Conservation (phyloP, 148 eudicot genomes). For the Polygonum aviculare region DNA sequence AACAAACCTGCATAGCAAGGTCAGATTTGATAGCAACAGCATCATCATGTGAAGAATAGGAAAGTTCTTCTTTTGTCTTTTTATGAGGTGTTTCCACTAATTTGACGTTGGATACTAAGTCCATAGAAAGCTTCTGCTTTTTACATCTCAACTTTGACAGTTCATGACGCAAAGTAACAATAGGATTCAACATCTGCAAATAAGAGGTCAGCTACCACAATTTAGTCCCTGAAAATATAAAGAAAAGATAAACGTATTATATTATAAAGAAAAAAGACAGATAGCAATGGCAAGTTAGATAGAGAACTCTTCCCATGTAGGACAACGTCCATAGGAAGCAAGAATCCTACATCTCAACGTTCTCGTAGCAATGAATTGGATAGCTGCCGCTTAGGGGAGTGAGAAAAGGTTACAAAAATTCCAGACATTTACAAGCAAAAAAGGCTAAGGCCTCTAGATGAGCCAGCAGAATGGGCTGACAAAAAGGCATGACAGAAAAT, state of each 20-base stretch:
- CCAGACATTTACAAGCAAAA: not conserved
- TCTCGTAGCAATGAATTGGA: too few relatives aligned
- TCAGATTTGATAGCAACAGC: not conserved
- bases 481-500: not conserved
- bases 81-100: not conserved
- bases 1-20: constrained; percentile 2
- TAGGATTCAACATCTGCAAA: not conserved
- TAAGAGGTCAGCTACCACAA: not conserved
- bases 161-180: not conserved
- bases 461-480: not conserved
- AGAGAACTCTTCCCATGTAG: not conserved
- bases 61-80: not conserved
- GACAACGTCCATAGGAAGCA: not conserved
- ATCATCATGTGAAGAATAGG: not conserved
- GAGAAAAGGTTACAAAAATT: not conserved
- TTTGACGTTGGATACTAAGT: not conserved
- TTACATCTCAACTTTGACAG: constrained; percentile 2
- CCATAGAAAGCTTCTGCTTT: not conserved
- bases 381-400: not conserved
- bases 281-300: not conserved
- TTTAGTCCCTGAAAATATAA: not conserved
- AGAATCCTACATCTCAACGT: not conserved
- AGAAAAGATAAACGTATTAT: not conserved
- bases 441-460: not conserved
- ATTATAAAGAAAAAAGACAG: not conserved